Evolutionary conservation across 2,329 filamentous ascomycete genomes (phyloP).

Genomic region (Diaporthe sp.): DNA sequence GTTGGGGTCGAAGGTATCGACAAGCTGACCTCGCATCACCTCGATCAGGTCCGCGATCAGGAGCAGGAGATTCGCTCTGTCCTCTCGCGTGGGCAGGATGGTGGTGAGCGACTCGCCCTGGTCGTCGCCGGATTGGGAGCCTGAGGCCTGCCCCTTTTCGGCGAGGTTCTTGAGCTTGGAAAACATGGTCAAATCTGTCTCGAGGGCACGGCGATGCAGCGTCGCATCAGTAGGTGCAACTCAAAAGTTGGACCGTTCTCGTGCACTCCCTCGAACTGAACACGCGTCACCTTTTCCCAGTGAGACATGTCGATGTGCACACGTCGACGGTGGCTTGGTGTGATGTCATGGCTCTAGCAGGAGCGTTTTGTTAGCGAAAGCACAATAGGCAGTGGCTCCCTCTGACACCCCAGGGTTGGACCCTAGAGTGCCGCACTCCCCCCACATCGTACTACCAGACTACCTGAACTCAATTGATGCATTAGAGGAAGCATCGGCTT

Average conservation of each 20-base stretch:
- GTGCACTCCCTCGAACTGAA: background rate
- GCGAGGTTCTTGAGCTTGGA: constrained; percentile 35
- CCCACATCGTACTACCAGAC: too few species aligned
- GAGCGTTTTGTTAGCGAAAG: background rate
- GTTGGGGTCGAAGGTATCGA: constrained; percentile 39
- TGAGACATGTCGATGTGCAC: constrained; percentile 26
- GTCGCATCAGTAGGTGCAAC: constrained; percentile 3
- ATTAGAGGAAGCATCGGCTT: background rate
- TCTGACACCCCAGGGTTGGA: constrained; percentile 1
- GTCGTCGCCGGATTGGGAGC: background rate
- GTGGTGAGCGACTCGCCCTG: constrained; percentile 42
- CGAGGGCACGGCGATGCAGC: background rate
- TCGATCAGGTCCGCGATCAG: constrained; percentile 40
- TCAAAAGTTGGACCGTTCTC: background rate
- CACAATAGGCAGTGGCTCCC: background rate
- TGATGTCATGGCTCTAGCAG: constrained; percentile 20
- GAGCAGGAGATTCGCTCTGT: constrained; percentile 39
- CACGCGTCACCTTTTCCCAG: constrained; percentile 11
- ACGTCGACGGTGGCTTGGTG: constrained; percentile 16
- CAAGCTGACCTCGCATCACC: constrained; percentile 39
- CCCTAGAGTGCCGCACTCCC: background rate
- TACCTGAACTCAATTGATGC: background rate
- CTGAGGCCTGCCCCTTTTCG: constrained; percentile 30
- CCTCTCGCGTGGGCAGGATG: constrained; percentile 40
- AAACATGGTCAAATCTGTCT: constrained; percentile 30